phyloP scores from a whole-genome alignment of 495 filamentous ascomycete genomes.

The Hypomontagnella monticulosa region DNA sequence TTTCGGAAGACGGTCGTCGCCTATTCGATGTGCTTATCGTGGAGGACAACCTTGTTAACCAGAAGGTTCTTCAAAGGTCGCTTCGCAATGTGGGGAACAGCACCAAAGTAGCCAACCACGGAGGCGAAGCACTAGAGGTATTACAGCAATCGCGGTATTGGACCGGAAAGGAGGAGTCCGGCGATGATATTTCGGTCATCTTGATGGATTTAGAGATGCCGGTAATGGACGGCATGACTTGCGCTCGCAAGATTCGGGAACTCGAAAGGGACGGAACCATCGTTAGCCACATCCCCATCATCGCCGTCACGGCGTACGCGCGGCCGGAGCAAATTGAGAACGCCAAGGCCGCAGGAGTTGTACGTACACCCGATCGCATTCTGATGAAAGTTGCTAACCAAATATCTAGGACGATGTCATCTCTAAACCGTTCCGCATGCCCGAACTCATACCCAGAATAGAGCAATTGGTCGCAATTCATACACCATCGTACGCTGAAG shows the following conservation, averaged over 20 bases:
- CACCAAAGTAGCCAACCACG: conserved; percentile 79
- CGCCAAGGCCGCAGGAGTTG: conserved; percentile 63
- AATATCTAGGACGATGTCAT: conserved; percentile 76
- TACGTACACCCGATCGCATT: conserved; percentile 40
- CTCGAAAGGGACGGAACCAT: conserved; percentile 65
- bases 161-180: conserved; percentile 49
- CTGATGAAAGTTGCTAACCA: conserved; percentile 9
- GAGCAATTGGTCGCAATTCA: conserved; percentile 54
- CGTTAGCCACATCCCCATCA: conserved; percentile 72
- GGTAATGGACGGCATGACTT: conserved; percentile 84
- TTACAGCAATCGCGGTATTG: conserved; percentile 60
- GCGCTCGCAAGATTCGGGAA: conserved; percentile 72
- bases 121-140: conserved; percentile 73
- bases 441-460: conserved; percentile 76
- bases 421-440: conserved; percentile 80
- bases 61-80: conserved; percentile 75
- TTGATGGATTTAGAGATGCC: conserved; percentile 92
- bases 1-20: conserved; percentile 44
- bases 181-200: conserved; percentile 67
- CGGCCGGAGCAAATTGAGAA: conserved; percentile 70
- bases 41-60: conserved; percentile 87
- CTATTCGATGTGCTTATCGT: conserved; percentile 71
- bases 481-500: conserved; percentile 30
- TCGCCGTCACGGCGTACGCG: conserved; percentile 84
- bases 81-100: conserved; percentile 74